Evolutionary conservation across 179 eudicot genomes (phyloP).

Genomic region (Pouteria campechiana): DNA sequence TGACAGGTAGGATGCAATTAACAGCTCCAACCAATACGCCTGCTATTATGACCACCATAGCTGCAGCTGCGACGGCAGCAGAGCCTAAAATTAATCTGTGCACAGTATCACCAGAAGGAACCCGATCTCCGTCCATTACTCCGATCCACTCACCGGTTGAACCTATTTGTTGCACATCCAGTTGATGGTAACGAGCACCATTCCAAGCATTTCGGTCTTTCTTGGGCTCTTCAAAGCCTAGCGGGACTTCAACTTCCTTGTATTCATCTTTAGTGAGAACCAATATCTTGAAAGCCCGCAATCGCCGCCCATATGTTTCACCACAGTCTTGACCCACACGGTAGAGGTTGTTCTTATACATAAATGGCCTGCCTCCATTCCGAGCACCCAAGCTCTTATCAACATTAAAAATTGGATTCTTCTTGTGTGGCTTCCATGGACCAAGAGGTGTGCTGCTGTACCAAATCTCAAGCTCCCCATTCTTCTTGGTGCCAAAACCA

Average conservation of each 20-base stretch:
- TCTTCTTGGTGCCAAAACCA: constrained; percentile 49
- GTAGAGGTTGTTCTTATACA: constrained; percentile 48
- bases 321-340: constrained; percentile 90
- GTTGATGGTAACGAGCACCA: constrained; percentile 79
- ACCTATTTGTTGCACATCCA: constrained; percentile 62
- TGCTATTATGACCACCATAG: constrained; percentile 34
- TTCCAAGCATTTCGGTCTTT: constrained; percentile 86
- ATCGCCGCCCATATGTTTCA: constrained; percentile 59
- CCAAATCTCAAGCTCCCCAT: constrained; percentile 91
- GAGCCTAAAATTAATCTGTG: constrained; percentile 48
- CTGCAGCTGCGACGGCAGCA: constrained; percentile 37
- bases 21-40: constrained; percentile 77
- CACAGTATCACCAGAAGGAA: constrained; percentile 62
- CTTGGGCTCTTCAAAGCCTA: constrained; percentile 41
- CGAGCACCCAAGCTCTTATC: constrained; percentile 61
- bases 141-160: constrained; percentile 82
- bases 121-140: constrained; percentile 79
- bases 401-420: constrained; percentile 57
- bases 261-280: constrained; percentile 45
- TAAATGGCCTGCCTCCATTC: constrained; percentile 89
- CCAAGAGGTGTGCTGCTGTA: constrained; percentile 79
- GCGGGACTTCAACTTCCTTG: constrained; percentile 66
- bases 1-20: constrained; percentile 60
- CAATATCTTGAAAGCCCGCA: constrained; percentile 59
- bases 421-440: constrained; percentile 84